A percentile compares a stretch with the other conserved stretches of the same genome.
Conservation (phyloP, 1,139 yeast genomes). For the Nakaseomyces nivariensis region DNA sequence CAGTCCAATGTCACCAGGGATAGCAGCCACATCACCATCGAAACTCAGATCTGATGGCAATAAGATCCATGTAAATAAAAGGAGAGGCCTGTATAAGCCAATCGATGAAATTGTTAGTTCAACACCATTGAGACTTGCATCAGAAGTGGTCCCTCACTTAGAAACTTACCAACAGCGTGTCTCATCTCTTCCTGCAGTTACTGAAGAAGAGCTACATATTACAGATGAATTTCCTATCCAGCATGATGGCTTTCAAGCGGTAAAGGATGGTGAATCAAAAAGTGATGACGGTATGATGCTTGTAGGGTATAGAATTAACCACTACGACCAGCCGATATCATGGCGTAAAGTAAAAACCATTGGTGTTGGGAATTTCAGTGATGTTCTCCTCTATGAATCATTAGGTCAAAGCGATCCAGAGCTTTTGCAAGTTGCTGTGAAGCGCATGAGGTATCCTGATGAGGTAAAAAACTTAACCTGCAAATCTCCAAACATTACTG, state of each 20-base stretch:
- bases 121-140: neutral
- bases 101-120: neutral
- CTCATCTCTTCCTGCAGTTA: slow-evolving; percentile 20
- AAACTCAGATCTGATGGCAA: neutral
- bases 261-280: slow-evolving; percentile 9
- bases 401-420: slow-evolving; percentile 13
- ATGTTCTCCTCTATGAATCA: slow-evolving; percentile 40
- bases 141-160: neutral
- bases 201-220: slow-evolving; percentile 12
- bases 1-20: slow-evolving; percentile 19
- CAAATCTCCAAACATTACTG: slow-evolving; percentile 18
- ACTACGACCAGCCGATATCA: slow-evolving; percentile 13
- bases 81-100: neutral
- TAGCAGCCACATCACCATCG: slow-evolving; percentile 11
- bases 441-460: slow-evolving; percentile 28
- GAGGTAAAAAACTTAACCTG: slow-evolving; percentile 8
- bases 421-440: slow-evolving; percentile 29
- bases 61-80: neutral
- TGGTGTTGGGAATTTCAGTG: slow-evolving; percentile 54
- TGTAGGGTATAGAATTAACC: slow-evolving; percentile 22
- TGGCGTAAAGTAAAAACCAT: slow-evolving; percentile 32
- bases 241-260: slow-evolving; percentile 13
- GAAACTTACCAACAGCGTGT: slow-evolving; percentile 15
- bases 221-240: neutral
- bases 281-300: slow-evolving; percentile 4